These are phyloP conservation scores for Coniochaeta sp. DNA, from an alignment of 2,329 filamentous ascomycete species.

Conservation along the genomic window DNA sequence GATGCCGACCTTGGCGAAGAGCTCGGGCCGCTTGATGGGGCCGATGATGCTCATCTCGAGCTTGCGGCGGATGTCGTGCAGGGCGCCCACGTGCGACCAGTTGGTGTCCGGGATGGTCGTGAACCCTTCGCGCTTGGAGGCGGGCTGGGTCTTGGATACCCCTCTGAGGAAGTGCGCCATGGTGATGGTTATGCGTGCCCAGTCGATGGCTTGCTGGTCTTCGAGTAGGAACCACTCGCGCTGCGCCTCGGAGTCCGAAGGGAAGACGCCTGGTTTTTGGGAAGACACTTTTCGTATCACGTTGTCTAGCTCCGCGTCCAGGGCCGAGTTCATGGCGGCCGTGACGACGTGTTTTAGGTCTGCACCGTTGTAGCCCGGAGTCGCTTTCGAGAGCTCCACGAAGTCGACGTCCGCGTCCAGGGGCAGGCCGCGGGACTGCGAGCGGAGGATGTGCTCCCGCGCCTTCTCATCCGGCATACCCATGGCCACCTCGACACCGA, in stretches of 20 bases:
- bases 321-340: slow-evolving; percentile 30
- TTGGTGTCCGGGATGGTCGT: slow-evolving; percentile 89
- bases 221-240: slow-evolving; percentile 18
- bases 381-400: slow-evolving; percentile 66
- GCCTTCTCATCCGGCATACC: slow-evolving; percentile 75
- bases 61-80: slow-evolving; percentile 70
- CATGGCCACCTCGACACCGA: slow-evolving; percentile 82
- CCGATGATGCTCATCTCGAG: slow-evolving; percentile 81
- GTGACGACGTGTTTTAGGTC: slow-evolving; percentile 65
- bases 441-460: slow-evolving; percentile 69
- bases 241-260: slow-evolving; percentile 8
- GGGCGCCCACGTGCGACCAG: slow-evolving; percentile 85
- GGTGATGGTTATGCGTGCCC: slow-evolving; percentile 19
- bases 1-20: slow-evolving; percentile 71
- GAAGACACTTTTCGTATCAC: slow-evolving; percentile 12
- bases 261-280: slow-evolving; percentile 6
- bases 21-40: slow-evolving; percentile 74
- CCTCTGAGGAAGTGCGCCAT: slow-evolving; percentile 66
- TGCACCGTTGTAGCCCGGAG: slow-evolving; percentile 87
- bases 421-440: slow-evolving; percentile 58
- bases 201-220: slow-evolving; percentile 12
- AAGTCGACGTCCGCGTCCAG: slow-evolving; percentile 69
- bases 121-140: slow-evolving; percentile 87
- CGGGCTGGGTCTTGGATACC: slow-evolving; percentile 68
- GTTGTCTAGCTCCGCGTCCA: slow-evolving; percentile 19